Conservation (phyloP, 805 yeast species). For the Peterozyma xylosa region DNA sequence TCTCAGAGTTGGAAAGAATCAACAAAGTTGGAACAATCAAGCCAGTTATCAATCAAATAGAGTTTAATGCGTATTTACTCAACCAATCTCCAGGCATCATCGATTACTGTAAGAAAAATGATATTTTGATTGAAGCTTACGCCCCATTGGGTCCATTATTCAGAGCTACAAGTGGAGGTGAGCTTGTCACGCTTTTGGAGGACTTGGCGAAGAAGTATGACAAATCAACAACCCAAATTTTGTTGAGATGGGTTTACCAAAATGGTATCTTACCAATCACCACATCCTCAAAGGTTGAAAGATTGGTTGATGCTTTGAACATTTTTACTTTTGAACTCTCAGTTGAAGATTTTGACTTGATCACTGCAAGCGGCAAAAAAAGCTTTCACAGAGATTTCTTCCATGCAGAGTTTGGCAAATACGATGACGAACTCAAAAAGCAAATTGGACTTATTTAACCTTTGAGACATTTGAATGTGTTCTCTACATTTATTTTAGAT, state of each 20-base stretch:
- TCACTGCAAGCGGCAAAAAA: slow-evolving; percentile 32
- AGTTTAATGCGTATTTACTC: slow-evolving; percentile 58
- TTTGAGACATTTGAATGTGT: too few relatives aligned
- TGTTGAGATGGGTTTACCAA: slow-evolving; percentile 66
- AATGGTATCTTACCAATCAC: slow-evolving; percentile 66
- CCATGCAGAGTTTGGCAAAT: slow-evolving; percentile 11
- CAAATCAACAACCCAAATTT: slow-evolving; percentile 53
- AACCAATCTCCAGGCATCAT: slow-evolving; percentile 52
- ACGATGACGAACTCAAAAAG: slow-evolving; percentile 8
- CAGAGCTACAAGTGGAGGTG: slow-evolving; percentile 38
- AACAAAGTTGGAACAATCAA: slow-evolving; percentile 32
- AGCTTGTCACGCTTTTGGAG: slow-evolving; percentile 23
- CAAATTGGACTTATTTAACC: background rate
- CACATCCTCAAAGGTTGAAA: slow-evolving; percentile 51
- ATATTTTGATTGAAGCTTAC: slow-evolving; percentile 54
- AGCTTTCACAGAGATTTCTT: slow-evolving; percentile 18
- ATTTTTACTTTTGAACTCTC: slow-evolving; percentile 49
- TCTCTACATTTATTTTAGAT: too few relatives aligned
- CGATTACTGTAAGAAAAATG: slow-evolving; percentile 40
- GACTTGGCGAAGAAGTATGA: slow-evolving; percentile 48
- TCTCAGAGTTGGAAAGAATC: slow-evolving; percentile 34
- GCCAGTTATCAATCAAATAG: slow-evolving; percentile 66
- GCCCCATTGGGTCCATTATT: slow-evolving; percentile 63
- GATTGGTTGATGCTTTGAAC: slow-evolving; percentile 50
- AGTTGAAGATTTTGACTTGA: slow-evolving; percentile 37